phyloP scores from a whole-genome alignment of 345 rosid species.

The Trapa incisa region DNA sequence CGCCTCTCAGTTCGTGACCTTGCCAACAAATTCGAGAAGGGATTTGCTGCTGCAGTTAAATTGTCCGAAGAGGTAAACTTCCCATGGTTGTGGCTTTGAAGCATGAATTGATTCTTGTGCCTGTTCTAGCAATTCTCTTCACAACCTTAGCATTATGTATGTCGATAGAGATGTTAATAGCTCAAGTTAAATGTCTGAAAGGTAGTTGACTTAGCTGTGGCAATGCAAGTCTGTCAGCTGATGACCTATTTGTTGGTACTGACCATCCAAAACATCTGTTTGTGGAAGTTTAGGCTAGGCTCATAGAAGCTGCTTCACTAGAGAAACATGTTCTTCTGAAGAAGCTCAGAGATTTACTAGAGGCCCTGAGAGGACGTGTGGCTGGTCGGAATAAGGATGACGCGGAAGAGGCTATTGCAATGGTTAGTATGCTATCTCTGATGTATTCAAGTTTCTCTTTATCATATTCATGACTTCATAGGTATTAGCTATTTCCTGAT shows the following conservation, averaged over 20 bases:
- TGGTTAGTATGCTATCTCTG: constrained; percentile 41
- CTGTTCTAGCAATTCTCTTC: not conserved
- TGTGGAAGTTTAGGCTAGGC: constrained; percentile 57
- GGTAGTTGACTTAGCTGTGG: not conserved
- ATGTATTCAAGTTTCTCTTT: not conserved
- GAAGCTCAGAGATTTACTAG: constrained; percentile 92
- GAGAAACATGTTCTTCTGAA: constrained; percentile 95
- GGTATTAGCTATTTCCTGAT: not conserved
- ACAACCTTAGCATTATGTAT: not conserved
- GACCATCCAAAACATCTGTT: not conserved
- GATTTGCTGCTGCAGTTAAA: constrained; percentile 92
- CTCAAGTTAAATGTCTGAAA: not conserved
- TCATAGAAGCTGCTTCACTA: constrained; percentile 81
- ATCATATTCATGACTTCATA: not conserved
- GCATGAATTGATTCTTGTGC: not conserved
- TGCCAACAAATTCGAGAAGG: constrained; percentile 84
- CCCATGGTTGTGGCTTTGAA: not conserved
- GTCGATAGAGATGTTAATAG: not conserved
- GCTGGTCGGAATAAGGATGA: constrained; percentile 92
- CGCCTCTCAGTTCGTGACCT: constrained; percentile 96
- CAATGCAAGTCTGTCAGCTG: not conserved
- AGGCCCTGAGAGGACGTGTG: constrained; percentile 80
- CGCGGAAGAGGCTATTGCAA: constrained; percentile 83
- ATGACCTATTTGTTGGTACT: not conserved
- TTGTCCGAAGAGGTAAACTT: constrained; percentile 72